A percentile compares a stretch with the other conserved stretches of the same genome.
phyloP scores from a whole-genome alignment of 1,284 basidiomycete species.

The Melampsora larici-populina region DNA sequence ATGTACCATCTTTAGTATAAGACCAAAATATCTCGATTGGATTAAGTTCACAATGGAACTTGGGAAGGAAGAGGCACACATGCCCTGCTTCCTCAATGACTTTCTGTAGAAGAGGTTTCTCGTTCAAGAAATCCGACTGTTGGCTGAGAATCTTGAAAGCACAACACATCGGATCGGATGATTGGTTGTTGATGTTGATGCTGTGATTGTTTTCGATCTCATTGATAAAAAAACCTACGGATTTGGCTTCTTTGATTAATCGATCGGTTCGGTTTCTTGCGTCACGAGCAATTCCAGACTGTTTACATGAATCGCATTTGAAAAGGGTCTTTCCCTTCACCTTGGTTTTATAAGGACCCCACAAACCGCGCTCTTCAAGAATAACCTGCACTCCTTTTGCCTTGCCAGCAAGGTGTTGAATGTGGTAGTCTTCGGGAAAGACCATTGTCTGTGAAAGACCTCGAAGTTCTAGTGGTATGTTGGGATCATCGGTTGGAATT shows the following conservation, averaged over 20 bases:
- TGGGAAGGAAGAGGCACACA: too few species aligned
- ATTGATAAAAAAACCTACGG: not conserved
- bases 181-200: not conserved
- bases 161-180: not conserved
- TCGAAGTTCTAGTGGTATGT: constrained; percentile 3
- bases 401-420: not conserved
- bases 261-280: not conserved
- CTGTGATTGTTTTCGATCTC: not conserved
- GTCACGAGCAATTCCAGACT: not conserved
- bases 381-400: constrained; percentile 5
- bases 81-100: too few species aligned
- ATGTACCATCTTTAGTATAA: constrained; percentile 5
- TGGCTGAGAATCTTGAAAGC: constrained; percentile 3
- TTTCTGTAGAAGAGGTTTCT: too few species aligned
- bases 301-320: not conserved
- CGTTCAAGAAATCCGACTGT: too few species aligned
- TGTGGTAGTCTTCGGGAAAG: not conserved
- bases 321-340: not conserved
- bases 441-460: constrained; percentile 1
- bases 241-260: constrained; percentile 14
- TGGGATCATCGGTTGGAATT: constrained; percentile 4
- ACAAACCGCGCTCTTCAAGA: constrained; percentile 8
- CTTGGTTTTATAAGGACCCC: not conserved
- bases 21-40: constrained; percentile 20
- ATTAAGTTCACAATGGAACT: constrained; percentile 16